Conservation (phyloP, 192 early-diverging fungal genomes). For the Oehlia diaphana region DNA sequence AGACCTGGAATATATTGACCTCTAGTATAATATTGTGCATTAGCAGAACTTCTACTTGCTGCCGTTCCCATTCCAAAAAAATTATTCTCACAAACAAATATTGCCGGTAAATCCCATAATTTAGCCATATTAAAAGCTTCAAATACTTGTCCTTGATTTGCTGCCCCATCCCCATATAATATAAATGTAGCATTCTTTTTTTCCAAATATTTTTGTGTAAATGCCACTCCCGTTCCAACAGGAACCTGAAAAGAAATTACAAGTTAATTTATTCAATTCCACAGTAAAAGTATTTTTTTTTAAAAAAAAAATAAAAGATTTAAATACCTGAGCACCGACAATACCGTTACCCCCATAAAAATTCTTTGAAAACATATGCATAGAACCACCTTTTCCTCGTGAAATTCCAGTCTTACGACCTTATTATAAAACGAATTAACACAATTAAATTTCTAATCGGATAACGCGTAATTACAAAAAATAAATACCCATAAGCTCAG, state of each 20-base stretch:
- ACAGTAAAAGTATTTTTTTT: not conserved
- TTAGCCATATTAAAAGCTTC: constrained; percentile 99
- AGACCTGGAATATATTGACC: constrained; percentile 97
- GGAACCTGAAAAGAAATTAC: constrained; percentile 48
- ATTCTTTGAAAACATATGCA: constrained; percentile 97
- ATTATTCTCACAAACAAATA: constrained; percentile 99
- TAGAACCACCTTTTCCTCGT: constrained; percentile 97
- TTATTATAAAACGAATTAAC: not conserved
- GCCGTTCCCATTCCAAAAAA: constrained; percentile 98
- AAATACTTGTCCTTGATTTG: constrained; percentile 98
- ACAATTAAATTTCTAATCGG: not conserved
- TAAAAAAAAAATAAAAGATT: not conserved
- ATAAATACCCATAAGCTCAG: constrained; percentile 68
- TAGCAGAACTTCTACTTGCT: constrained; percentile 85
- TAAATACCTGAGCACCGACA: constrained; percentile 87
- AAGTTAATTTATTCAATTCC: not conserved
- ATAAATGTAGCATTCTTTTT: constrained; percentile 81
- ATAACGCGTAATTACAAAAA: not conserved
- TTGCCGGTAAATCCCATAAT: constrained; percentile 90
- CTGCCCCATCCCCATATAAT: constrained; percentile 96
- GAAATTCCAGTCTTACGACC: constrained; percentile 81
- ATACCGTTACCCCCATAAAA: constrained; percentile 99
- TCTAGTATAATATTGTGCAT: constrained; percentile 92
- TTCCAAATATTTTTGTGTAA: constrained; percentile 90
- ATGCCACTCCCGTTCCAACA: constrained; percentile 80